Conservation (phyloP, 163 green algal species). For the Scenedesmus sp. region DNA sequence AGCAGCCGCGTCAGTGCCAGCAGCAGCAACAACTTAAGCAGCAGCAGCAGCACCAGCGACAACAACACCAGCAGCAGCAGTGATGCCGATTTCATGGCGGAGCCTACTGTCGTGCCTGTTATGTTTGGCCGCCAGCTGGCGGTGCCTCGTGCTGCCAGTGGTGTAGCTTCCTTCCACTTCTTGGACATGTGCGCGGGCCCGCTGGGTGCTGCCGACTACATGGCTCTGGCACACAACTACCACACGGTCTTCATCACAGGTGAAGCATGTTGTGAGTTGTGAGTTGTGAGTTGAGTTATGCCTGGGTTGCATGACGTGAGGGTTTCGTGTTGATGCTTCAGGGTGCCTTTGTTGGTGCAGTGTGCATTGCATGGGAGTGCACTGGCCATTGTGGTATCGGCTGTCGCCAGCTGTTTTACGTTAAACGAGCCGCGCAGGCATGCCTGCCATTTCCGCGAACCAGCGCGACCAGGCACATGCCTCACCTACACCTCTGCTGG, state of each 20-base stretch:
- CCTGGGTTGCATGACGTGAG: neutral
- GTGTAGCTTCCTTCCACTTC: constrained; percentile 70
- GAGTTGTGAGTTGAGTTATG: neutral
- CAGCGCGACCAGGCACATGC: constrained; percentile 71
- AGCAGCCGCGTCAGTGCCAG: constrained; percentile 18
- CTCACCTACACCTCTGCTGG: too few species aligned
- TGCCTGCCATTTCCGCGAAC: constrained; percentile 47
- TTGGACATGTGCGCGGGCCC: constrained; percentile 66
- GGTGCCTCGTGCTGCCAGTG: constrained; percentile 51
- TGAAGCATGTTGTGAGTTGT: neutral
- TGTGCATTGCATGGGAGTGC: too few species aligned
- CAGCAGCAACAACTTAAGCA: neutral
- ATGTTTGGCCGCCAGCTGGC: constrained; percentile 74
- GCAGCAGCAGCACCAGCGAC: constrained; percentile 9
- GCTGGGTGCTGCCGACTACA: constrained; percentile 74
- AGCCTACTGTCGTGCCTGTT: constrained; percentile 54
- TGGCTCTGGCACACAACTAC: constrained; percentile 70
- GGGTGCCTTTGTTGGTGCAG: too few species aligned
- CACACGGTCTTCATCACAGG: constrained; percentile 75
- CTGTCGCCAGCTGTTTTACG: neutral
- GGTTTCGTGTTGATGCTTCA: neutral
- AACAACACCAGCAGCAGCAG: neutral
- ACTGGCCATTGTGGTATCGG: too few species aligned
- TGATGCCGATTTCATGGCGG: neutral
- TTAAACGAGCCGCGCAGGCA: neutral